Evolutionary conservation across 352 stramenopile species (phyloP).

Genomic region (Phytopythium oedochilum): DNA sequence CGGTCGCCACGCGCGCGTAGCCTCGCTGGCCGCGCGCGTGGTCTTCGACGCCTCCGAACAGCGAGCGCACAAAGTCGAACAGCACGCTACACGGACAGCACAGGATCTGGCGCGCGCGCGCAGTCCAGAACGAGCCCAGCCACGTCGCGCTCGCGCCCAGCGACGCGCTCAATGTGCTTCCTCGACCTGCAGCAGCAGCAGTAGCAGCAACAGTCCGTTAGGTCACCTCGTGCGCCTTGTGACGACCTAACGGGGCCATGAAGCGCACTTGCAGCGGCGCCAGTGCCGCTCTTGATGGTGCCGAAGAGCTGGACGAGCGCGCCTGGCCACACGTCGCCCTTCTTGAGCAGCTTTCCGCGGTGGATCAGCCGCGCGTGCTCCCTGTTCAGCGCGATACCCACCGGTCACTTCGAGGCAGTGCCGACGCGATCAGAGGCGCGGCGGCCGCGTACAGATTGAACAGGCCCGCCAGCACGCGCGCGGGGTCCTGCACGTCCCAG

Average conservation of each 20-base stretch:
- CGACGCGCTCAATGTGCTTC: slow-evolving; percentile 8
- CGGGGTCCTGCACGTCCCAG: slow-evolving; percentile 69
- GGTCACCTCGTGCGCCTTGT: neutral
- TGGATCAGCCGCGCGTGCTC: slow-evolving; percentile 74
- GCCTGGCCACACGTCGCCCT: slow-evolving; percentile 76
- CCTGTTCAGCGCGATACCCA: slow-evolving; percentile 25
- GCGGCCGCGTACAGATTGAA: slow-evolving; percentile 61
- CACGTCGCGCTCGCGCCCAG: slow-evolving; percentile 13
- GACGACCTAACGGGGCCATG: neutral
- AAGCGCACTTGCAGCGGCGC: neutral
- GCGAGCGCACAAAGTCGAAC: slow-evolving; percentile 63
- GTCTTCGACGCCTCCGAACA: slow-evolving; percentile 38
- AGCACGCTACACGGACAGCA: slow-evolving; percentile 63
- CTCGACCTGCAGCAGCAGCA: neutral
- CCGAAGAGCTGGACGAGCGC: slow-evolving; percentile 81
- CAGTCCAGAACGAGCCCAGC: slow-evolving; percentile 31
- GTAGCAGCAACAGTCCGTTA: too few species aligned
- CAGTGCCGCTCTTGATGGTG: slow-evolving; percentile 31
- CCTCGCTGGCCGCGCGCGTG: slow-evolving; percentile 25
- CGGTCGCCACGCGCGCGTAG: slow-evolving; percentile 37
- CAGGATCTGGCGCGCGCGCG: slow-evolving; percentile 41
- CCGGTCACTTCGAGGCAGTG: too few species aligned
- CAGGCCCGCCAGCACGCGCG: slow-evolving; percentile 48
- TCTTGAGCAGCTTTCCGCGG: slow-evolving; percentile 78
- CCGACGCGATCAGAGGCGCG: neutral